phyloP scores from a whole-genome alignment of 2,329 filamentous ascomycete genomes.

The Rugonectria rugulosa region DNA sequence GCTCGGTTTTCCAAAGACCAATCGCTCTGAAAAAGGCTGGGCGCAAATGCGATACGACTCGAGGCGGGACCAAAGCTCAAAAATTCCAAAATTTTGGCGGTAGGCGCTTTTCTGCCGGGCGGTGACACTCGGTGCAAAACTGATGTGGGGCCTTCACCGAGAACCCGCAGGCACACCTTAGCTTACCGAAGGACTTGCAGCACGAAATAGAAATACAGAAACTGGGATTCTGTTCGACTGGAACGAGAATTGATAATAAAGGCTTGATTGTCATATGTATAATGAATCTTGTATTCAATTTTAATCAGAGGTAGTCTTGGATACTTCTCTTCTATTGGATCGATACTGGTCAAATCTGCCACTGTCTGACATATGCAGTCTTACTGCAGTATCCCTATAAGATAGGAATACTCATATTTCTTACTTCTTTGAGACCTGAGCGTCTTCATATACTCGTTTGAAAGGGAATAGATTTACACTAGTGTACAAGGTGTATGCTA shows the following conservation, averaged over 20 bases:
- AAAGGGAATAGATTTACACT: conserved; percentile 32
- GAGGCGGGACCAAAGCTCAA: conserved; percentile 36
- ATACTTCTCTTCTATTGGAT: neutral
- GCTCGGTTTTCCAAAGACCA: conserved; percentile 33
- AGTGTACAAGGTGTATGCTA: conserved; percentile 35
- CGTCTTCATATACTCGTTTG: too few species aligned
- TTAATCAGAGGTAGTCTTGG: neutral
- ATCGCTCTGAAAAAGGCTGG: conserved; percentile 39
- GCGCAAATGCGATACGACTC: conserved; percentile 40
- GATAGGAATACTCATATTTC: neutral
- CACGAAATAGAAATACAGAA: neutral
- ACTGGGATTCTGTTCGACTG: neutral
- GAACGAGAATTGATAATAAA: conserved; percentile 20
- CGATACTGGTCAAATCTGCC: neutral
- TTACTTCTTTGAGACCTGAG: too few species aligned
- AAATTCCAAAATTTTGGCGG: conserved; percentile 51
- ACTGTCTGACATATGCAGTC: neutral
- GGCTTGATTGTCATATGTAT: too few species aligned
- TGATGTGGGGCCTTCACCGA: conserved; percentile 22
- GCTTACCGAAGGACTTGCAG: conserved; percentile 10
- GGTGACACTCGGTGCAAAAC: conserved; percentile 37
- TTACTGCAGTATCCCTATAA: too few species aligned
- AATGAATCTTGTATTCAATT: neutral
- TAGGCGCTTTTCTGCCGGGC: conserved; percentile 49
- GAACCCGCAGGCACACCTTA: neutral